A percentile compares a stretch with the other conserved stretches of the same genome.
Conservation (phyloP, 148 eudicot species). For the Chenopodium album region DNA sequence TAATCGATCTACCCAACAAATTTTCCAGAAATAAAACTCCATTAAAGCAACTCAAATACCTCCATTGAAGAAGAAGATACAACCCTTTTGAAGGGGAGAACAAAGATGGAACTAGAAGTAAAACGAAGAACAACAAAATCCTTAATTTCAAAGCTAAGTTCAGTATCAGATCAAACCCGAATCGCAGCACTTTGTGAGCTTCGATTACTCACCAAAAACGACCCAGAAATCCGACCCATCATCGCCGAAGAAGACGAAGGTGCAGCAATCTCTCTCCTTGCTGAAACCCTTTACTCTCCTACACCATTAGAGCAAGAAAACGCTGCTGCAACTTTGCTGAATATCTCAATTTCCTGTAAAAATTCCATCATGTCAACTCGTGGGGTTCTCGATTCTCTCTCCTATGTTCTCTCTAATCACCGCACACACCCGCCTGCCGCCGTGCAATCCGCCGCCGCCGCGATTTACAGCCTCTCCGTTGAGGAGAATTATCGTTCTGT, state of each 20-base stretch:
- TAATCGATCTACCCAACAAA: background rate
- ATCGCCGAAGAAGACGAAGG: slow-evolving; percentile 59
- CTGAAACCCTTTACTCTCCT: slow-evolving; percentile 68
- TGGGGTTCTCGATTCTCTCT: slow-evolving; percentile 68
- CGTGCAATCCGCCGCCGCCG: slow-evolving; percentile 66
- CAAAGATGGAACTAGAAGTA: slow-evolving; percentile 32
- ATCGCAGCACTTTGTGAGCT: slow-evolving; percentile 78
- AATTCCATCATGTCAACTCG: slow-evolving; percentile 50
- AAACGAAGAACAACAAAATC: slow-evolving; percentile 44
- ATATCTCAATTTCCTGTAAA: slow-evolving; percentile 65
- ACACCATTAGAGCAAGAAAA: slow-evolving; percentile 50
- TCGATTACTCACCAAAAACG: slow-evolving; percentile 62
- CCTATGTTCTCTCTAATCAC: slow-evolving; percentile 60
- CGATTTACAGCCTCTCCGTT: slow-evolving; percentile 51
- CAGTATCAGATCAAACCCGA: slow-evolving; percentile 74
- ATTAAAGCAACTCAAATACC: background rate
- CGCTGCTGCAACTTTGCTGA: slow-evolving; percentile 74
- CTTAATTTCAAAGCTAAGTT: slow-evolving; percentile 56
- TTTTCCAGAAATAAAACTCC: background rate
- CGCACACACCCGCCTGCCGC: slow-evolving; percentile 36
- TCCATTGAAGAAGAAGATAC: background rate
- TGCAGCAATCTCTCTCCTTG: slow-evolving; percentile 58
- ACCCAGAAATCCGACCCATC: slow-evolving; percentile 60
- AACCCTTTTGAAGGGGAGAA: background rate
- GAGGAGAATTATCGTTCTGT: slow-evolving; percentile 47